Conservation (phyloP, 169 alveolate genomes). For the Eimeria mitis region DNA sequence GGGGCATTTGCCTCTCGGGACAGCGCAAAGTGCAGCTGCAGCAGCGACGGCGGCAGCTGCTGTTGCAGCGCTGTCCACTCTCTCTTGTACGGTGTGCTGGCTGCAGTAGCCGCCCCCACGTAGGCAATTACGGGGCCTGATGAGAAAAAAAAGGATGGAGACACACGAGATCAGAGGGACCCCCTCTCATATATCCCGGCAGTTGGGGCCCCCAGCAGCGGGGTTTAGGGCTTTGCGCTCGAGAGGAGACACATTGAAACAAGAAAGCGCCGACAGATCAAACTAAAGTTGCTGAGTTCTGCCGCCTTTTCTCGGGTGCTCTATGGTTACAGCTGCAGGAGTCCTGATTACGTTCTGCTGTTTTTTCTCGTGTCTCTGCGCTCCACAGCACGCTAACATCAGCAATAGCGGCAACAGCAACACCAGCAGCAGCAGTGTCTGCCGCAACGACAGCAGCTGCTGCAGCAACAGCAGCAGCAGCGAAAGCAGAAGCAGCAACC, state of each 20-base stretch:
- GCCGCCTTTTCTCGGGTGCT: too few relatives aligned
- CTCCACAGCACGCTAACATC: background rate
- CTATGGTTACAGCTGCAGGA: too few relatives aligned
- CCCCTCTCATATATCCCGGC: background rate
- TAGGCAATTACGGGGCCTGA: constrained; percentile 55
- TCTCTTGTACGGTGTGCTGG: constrained; percentile 4
- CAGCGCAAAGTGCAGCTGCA: constrained; percentile 21
- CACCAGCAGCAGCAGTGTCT: background rate
- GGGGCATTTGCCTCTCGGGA: constrained; percentile 38
- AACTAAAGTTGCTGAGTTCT: too few relatives aligned
- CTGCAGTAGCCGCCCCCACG: constrained; percentile 44
- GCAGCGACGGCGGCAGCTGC: constrained; percentile 38
- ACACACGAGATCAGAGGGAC: background rate
- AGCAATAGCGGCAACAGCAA: too few relatives aligned
- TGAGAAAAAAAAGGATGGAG: background rate
- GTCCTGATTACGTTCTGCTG: too few relatives aligned
- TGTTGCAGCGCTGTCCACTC: constrained; percentile 29
- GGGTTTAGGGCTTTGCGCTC: background rate
- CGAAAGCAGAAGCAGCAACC: background rate
- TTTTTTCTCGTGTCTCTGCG: too few relatives aligned
- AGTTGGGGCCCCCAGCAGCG: too few relatives aligned
- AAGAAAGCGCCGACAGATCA: background rate
- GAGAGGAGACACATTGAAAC: background rate
- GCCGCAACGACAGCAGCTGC: background rate
- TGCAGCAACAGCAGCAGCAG: background rate